phyloP scores from a whole-genome alignment of 1,284 basidiomycete genomes.

The Heterobasidion irregulare region DNA sequence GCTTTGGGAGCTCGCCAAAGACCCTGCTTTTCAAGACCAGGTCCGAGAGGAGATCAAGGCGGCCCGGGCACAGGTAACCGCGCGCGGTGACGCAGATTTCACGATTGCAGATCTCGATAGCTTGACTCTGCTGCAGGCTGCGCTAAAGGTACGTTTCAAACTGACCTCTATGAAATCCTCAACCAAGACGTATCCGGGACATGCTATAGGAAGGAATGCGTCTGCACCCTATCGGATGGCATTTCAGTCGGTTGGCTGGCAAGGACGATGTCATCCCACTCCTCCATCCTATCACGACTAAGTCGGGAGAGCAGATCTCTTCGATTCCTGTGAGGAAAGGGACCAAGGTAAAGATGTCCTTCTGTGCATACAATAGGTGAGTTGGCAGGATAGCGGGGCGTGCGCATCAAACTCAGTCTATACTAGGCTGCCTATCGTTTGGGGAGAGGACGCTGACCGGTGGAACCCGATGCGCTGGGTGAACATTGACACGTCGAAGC shows the following conservation, averaged over 20 bases:
- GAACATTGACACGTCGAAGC: slow-evolving; percentile 21
- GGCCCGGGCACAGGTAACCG: slow-evolving; percentile 36
- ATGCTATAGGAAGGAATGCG: slow-evolving; percentile 29
- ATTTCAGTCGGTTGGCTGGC: slow-evolving; percentile 20
- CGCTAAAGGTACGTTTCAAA: slow-evolving; percentile 4
- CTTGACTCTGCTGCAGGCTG: slow-evolving; percentile 26
- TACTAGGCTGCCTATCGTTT: slow-evolving; percentile 26
- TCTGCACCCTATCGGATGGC: slow-evolving; percentile 24
- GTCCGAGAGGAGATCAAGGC: slow-evolving; percentile 42
- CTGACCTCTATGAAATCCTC: neutral
- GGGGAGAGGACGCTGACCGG: slow-evolving; percentile 39
- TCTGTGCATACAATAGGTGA: slow-evolving; percentile 25
- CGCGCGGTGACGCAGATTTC: slow-evolving; percentile 22
- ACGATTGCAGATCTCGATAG: slow-evolving; percentile 43
- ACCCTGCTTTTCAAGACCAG: slow-evolving; percentile 37
- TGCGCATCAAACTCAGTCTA: neutral
- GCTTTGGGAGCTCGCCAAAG: slow-evolving; percentile 35
- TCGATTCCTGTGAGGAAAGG: slow-evolving; percentile 29
- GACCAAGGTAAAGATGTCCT: slow-evolving; percentile 21
- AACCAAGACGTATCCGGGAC: neutral
- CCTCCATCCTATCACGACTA: slow-evolving; percentile 21
- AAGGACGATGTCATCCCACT: slow-evolving; percentile 31
- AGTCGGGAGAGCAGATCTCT: slow-evolving; percentile 20
- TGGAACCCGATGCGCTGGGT: slow-evolving; percentile 49
- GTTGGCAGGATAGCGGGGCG: neutral